Base-by-base conservation (phyloP, 805 yeast species). In the Nakazawaea siamensis region DNA sequence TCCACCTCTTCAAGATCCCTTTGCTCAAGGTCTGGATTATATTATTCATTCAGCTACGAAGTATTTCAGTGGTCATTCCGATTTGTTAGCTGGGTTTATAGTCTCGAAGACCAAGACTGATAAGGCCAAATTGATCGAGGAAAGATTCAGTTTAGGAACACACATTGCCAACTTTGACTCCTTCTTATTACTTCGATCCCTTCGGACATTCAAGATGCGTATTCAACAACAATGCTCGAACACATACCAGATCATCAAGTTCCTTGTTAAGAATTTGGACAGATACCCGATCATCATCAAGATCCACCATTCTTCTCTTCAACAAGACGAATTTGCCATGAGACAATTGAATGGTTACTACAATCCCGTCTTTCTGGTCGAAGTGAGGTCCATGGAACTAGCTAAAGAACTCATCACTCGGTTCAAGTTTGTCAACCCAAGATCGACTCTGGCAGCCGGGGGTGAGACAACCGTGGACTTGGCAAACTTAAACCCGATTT, bases 41-140 rank as follows among this genome's bases (percentile, higher is more conserved):
- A 64, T 70, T 4, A 61, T 72, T 49, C 74, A 71, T 45, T 67
- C 74, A 5, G 78, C 77, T 3, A 71, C 74, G 9, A 72, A 72
- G 43, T 71, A 66, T 49, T 60, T 72, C 37, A 74, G 76, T 0
- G 77, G 78, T 11, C 77, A 70, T 33, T 59, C 69, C 24, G 78
- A 71, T 47, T 53, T 70, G 29, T 57, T 70, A 35, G 76, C 78
- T 6, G 77, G 78, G 1, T 52, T 71, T 29, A 56, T 72, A 16
- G 63, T 70, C 18, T 60, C 68, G 5, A 62, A 60, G 43, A 54
- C 55, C 19, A 41, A 45, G 16, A 47, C 51, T 2, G 57, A 57
- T 10, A 62, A 60, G 39, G 19, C 48, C 10, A 42, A 45, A 6
- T 54, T 72, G 27, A 57, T 56, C 5, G 33, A 37, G 1, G 75